Conservation (phyloP, 805 yeast genomes). For the Cyberlindnera samutprakarnensis region DNA sequence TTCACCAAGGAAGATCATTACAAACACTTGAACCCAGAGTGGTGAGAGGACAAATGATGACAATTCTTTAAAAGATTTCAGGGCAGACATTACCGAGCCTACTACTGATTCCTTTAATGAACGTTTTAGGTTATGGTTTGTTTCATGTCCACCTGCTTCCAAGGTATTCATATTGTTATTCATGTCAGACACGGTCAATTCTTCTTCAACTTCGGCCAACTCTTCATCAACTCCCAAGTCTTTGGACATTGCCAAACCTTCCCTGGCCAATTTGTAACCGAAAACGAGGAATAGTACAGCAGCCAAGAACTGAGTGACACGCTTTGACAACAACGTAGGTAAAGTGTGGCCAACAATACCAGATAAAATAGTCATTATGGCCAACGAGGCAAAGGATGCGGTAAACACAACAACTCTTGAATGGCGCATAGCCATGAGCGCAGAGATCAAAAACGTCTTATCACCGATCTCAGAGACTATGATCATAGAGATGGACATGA, state of each 20-base stretch:
- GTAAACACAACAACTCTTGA: slow-evolving; percentile 78
- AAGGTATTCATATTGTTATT: slow-evolving; percentile 41
- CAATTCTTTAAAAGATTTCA: slow-evolving; percentile 9
- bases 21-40: slow-evolving; percentile 86
- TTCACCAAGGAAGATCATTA: slow-evolving; percentile 95
- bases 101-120: slow-evolving; percentile 3
- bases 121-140: background rate
- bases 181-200: slow-evolving; percentile 59
- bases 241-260: slow-evolving; percentile 77
- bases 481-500: slow-evolving; percentile 86
- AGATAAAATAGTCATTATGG: slow-evolving; percentile 84
- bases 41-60: slow-evolving; percentile 57
- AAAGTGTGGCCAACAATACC: slow-evolving; percentile 89
- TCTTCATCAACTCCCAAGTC: slow-evolving; percentile 90
- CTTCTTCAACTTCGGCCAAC: slow-evolving; percentile 94
- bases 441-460: slow-evolving; percentile 94
- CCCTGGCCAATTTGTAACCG: slow-evolving; percentile 67
- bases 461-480: slow-evolving; percentile 95
- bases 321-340: slow-evolving; percentile 75
- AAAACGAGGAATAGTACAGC: slow-evolving; percentile 74
- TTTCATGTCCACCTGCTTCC: slow-evolving; percentile 36
- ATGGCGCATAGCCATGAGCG: slow-evolving; percentile 96
- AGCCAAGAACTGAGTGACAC: slow-evolving; percentile 76
- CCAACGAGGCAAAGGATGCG: slow-evolving; percentile 79
- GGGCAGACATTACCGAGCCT: slow-evolving; percentile 3